These are phyloP conservation scores for Cronartium quercuum DNA, from an alignment of 1,284 basidiomycete genomes.

Conservation along the genomic window DNA sequence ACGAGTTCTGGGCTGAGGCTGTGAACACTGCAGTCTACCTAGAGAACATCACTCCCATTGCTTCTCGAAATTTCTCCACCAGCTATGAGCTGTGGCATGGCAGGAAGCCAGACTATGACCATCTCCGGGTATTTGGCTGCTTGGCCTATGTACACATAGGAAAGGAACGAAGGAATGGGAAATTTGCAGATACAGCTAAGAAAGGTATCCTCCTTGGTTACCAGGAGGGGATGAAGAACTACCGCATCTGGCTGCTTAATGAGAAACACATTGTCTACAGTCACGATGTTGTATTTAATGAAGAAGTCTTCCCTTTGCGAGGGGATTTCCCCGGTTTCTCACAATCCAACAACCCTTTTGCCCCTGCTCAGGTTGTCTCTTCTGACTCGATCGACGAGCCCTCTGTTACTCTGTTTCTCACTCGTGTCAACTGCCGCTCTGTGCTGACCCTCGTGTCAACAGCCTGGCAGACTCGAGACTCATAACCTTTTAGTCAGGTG, in stretches of 20 bases:
- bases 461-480: too few relatives aligned
- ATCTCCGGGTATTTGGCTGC: background rate
- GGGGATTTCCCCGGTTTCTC: too few relatives aligned
- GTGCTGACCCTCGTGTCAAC: too few relatives aligned
- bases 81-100: background rate
- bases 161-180: background rate
- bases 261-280: background rate
- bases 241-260: too few relatives aligned
- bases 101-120: background rate
- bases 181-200: background rate
- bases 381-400: too few relatives aligned
- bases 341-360: too few relatives aligned
- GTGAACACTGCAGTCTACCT: background rate
- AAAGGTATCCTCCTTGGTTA: slow-evolving; percentile 3
- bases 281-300: slow-evolving; percentile 5
- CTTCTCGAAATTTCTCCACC: background rate
- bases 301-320: slow-evolving; percentile 1
- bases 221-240: background rate
- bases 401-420: too few relatives aligned
- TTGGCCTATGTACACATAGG: background rate
- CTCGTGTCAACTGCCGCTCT: too few relatives aligned
- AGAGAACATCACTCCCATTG: background rate
- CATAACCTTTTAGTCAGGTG: too few relatives aligned
- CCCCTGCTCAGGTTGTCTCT: too few relatives aligned
- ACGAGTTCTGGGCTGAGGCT: slow-evolving; percentile 4